These are phyloP conservation scores for Blastomyces gilchristii DNA, from an alignment of 2,329 filamentous ascomycete species.

Conservation along the genomic window DNA sequence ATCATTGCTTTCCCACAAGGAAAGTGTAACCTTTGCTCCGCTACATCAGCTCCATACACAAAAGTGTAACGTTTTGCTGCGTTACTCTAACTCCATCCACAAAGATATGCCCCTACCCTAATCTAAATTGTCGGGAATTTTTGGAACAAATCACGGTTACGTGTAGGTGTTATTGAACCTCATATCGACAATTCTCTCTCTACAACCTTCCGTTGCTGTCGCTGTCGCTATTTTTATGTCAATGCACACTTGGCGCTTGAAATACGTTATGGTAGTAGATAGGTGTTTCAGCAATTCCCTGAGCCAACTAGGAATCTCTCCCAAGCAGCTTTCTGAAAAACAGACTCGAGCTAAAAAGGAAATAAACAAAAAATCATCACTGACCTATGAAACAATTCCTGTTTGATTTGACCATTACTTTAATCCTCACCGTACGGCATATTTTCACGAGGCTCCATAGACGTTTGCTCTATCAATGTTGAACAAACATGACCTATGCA, in stretches of 20 bases:
- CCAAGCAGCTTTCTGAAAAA: neutral
- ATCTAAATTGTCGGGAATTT: neutral
- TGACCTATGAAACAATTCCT: neutral
- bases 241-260: too few relatives aligned
- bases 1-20: neutral
- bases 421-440: neutral
- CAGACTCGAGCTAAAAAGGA: neutral
- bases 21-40: neutral
- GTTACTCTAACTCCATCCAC: too few relatives aligned
- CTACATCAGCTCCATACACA: too few relatives aligned
- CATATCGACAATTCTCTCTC: neutral
- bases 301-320: neutral
- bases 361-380: neutral
- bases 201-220: neutral
- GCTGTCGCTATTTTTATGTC: neutral
- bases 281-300: neutral
- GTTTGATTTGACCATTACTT: neutral
- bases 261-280: neutral
- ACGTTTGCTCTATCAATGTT: neutral
- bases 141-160: neutral
- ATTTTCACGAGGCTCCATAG: neutral
- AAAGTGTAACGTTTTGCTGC: too few relatives aligned
- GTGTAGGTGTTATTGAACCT: neutral
- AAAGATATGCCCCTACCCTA: neutral
- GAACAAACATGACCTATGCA: neutral